Base-by-base conservation (phyloP, 2,329 filamentous ascomycete genomes). In the Magnaporthiopsis rhizophila region DNA sequence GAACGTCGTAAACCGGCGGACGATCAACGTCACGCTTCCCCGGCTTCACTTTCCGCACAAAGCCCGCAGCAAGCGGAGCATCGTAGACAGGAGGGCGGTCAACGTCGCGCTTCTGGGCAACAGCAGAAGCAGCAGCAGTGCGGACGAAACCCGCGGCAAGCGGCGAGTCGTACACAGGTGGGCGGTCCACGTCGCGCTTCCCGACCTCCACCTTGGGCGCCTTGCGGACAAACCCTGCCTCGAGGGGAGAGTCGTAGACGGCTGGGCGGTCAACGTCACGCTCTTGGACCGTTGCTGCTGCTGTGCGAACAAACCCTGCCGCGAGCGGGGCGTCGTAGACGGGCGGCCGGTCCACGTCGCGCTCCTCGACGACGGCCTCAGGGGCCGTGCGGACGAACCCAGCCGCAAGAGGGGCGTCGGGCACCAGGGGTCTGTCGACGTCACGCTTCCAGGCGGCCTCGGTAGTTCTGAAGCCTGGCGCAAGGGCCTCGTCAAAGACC, bases 1-100 rank as follows among this genome's bases (percentile, higher is more conserved):
- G 67, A 58, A 63, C 67, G 61, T 61, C 66, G 65, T 62, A 76
- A 62, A 60, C 72, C 61, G 1, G 58, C 58, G 58, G 26, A 34
- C 58, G 58, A 13, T 59, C 58, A 12, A 59, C 58, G 11, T 59
- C 58, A 4, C 56, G n/a, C 56, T 13, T 36, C 34, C 34, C 34
- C 58, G n/a, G n/a, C 58, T 30, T 59, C 15, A 15, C 38, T 11
- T 50, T 11, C 15, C 15, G 38, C 5, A 18, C 38, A 50, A 50
- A 50, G 15, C 15, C 45, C 21, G 8, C 18, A 3, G 28, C 58
- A 7, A 60, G 28, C 32, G 58, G 68, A 57, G 63, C 68, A 61
- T 61, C 66, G 64, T 62, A 76, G 63, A 60, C 72, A 60, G 1
- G 58, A 4, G 58, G 28, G 3, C 58, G 58, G 32, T 60, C 58